phyloP scores from a whole-genome alignment of 2,329 filamentous ascomycete species.

The Colletotrichum sp. region DNA sequence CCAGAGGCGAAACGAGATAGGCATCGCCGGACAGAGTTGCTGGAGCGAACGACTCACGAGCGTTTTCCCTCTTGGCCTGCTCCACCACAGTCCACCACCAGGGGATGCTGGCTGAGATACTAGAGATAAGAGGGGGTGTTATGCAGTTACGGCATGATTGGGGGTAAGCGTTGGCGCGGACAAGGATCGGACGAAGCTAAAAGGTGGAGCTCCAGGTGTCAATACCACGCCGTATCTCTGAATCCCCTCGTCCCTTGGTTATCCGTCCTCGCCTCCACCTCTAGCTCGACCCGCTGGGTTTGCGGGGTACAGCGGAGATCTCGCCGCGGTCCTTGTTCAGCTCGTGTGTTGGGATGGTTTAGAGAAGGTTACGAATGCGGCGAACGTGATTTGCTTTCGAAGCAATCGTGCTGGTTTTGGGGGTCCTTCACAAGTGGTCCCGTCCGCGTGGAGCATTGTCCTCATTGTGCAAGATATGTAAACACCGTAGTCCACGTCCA shows the following conservation, averaged over 20 bases:
- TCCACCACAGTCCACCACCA: constrained; percentile 1
- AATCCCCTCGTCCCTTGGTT: neutral
- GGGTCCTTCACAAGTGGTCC: neutral
- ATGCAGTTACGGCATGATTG: neutral
- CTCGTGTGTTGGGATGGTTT: neutral
- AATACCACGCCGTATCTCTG: constrained; percentile 8
- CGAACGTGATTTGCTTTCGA: neutral
- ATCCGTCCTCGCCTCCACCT: constrained; percentile 7
- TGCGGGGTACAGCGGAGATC: constrained; percentile 11
- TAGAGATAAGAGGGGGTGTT: neutral
- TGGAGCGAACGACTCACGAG: neutral
- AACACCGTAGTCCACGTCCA: neutral
- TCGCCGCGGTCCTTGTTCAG: neutral
- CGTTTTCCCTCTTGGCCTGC: neutral
- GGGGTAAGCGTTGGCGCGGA: neutral
- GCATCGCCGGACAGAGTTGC: neutral
- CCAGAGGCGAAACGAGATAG: neutral
- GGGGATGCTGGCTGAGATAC: neutral
- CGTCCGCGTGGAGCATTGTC: neutral
- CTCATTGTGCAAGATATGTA: neutral
- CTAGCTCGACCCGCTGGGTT: neutral
- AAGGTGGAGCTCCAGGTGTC: constrained; percentile 14
- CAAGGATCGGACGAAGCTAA: constrained; percentile 11
- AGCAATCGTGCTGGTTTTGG: neutral
- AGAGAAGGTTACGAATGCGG: neutral